Base-by-base conservation (phyloP, 2,329 filamentous ascomycete species). In the Epichloe coenophiala region DNA sequence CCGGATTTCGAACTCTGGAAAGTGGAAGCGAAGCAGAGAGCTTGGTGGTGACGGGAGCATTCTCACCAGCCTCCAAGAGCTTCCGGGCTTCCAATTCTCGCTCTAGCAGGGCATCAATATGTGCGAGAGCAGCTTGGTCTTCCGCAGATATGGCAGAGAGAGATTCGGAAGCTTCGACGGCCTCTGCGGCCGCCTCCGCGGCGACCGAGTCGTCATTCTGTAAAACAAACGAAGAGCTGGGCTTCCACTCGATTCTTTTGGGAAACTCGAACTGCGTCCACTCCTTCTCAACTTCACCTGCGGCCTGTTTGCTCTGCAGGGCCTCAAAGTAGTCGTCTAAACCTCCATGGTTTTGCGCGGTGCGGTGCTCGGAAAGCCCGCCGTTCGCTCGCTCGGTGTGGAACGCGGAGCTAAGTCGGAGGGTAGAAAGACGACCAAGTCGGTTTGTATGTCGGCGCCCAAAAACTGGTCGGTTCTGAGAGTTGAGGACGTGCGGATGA, bases 231-330 rank as follows among this genome's bases (percentile, higher is more conserved):
- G 74, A 71, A 5, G 74, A 71, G 21, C 71, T 69, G 2, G 81
- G 76, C 72, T 93, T 90, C 88, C 90, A 95, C 64, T 93, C 90
- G 59, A 96, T 88, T 56, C 84, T 79, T 67, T 88, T 85, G 51
- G 84, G 85, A 65, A 94, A 90, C 66, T 95, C 86, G 61, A 89
- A 94, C 65, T 95, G 88, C 42, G 84, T 84, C 88, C 88, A 95
- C 65, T 96, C 90, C 58, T 84, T 81, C 47, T 88, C 84, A 45
- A 82, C 70, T 38, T 78, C 77, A 19, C 75, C 71, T n/a, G 60
- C 60, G 4, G 61, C 84, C 65, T 91, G 82, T 56, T 83, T 79
- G 65, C 86, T 84, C 67, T 91, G 88, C 73, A 93, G 86, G 50
- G 88, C 87, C 66, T 93, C 88, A 61, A 89, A 94, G 69, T 95